These are phyloP conservation scores for Bryopsis sp. DNA, from an alignment of 139 green algal genomes.

Conservation along the genomic window DNA sequence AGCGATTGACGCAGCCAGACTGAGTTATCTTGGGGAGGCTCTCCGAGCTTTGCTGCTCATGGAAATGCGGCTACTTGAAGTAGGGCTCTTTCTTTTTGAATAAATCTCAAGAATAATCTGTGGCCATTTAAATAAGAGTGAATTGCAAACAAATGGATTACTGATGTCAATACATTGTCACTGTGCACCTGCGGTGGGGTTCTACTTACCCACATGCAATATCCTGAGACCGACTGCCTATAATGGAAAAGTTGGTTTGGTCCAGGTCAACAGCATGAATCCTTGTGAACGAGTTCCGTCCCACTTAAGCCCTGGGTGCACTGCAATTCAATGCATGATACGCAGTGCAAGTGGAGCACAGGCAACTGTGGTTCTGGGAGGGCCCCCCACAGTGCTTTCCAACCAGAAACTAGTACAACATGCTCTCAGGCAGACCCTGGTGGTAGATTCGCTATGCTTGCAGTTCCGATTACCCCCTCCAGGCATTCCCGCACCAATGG, in stretches of 20 bases:
- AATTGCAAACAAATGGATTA: too few relatives aligned
- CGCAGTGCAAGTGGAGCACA: conserved; percentile 30
- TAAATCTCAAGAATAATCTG: too few relatives aligned
- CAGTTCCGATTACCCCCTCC: conserved; percentile 68
- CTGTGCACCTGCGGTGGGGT: too few relatives aligned
- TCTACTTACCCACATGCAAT: too few relatives aligned
- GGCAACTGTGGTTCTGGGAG: conserved; percentile 53
- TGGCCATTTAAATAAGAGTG: too few relatives aligned
- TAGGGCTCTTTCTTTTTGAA: too few relatives aligned
- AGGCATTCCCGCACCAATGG: conserved; percentile 32
- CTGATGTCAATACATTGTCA: too few relatives aligned
- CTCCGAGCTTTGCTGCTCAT: conserved; percentile 64
- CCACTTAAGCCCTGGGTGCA: conserved; percentile 49
- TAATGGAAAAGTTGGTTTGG: too few relatives aligned
- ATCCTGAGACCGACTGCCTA: too few relatives aligned
- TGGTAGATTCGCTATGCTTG: conserved; percentile 64
- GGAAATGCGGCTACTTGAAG: conserved; percentile 30
- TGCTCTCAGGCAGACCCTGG: conserved; percentile 53
- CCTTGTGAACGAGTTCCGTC: conserved; percentile 37
- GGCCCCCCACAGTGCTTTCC: conserved; percentile 42
- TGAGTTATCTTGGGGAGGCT: conserved; percentile 63
- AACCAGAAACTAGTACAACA: conserved; percentile 54
- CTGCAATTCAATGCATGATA: conserved; percentile 46
- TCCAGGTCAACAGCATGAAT: conserved; percentile 25
- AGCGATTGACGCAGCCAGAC: conserved; percentile 45